These are phyloP conservation scores for Punctularia strigosozonata DNA, from an alignment of 768 basidiomycete genomes.

Conservation along the genomic window DNA sequence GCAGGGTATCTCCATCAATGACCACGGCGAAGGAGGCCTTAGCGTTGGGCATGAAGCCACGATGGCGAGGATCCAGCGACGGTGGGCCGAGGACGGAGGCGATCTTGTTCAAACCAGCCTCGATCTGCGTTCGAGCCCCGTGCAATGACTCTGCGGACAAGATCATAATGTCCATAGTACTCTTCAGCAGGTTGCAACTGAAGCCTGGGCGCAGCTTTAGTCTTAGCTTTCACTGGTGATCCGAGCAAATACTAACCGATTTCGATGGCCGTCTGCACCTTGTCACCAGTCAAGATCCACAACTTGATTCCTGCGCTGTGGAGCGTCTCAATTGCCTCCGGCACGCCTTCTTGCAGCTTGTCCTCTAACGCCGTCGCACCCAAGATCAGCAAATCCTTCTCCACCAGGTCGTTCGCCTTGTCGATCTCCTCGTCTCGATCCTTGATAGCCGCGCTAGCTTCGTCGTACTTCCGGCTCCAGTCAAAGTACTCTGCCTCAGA, in stretches of 20 bases:
- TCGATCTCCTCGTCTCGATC: slow-evolving; percentile 90
- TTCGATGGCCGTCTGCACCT: slow-evolving; percentile 96
- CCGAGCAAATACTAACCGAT: slow-evolving; percentile 39
- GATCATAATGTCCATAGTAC: slow-evolving; percentile 95
- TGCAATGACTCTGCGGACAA: slow-evolving; percentile 74
- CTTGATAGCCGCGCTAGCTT: slow-evolving; percentile 61
- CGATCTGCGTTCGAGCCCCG: slow-evolving; percentile 73
- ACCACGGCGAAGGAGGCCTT: slow-evolving; percentile 84
- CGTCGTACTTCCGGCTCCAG: slow-evolving; percentile 76
- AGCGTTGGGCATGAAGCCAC: slow-evolving; percentile 51
- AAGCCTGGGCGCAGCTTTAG: slow-evolving; percentile 35
- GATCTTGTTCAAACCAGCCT: slow-evolving; percentile 90
- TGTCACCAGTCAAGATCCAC: slow-evolving; percentile 97
- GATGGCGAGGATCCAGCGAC: slow-evolving; percentile 41
- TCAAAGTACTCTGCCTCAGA: slow-evolving; percentile 72
- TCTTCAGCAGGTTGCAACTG: slow-evolving; percentile 90
- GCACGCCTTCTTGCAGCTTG: slow-evolving; percentile 94
- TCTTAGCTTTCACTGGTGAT: neutral
- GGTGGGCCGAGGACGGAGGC: slow-evolving; percentile 77
- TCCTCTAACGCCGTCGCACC: slow-evolving; percentile 97
- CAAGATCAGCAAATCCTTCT: slow-evolving; percentile 72
- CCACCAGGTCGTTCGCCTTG: slow-evolving; percentile 72
- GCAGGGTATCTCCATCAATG: slow-evolving; percentile 90
- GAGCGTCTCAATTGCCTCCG: slow-evolving; percentile 87
- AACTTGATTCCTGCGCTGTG: slow-evolving; percentile 93